Base-by-base conservation (phyloP, 257 asterid genomes). In the Verbena officinalis region DNA sequence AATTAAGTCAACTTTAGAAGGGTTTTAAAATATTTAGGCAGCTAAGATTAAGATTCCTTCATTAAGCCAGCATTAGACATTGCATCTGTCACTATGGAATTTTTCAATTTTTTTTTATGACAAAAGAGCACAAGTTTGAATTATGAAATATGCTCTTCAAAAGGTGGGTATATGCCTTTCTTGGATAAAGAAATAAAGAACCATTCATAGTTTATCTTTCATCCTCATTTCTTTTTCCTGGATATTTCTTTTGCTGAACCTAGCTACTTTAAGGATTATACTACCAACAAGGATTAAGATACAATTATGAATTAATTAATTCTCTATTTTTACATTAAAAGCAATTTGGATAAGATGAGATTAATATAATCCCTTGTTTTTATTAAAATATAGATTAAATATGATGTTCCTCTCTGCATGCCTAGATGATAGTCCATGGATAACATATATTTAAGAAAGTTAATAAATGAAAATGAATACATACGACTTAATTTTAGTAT, bases 131-230 rank as follows among this genome's bases (percentile, higher is more conserved):
- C 3, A 40, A 39, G 7, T 10, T 21, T 8, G 12, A 38, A 6
- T 4, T 12, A 23, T 60, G 52, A 62, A 45, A 53, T 24, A 55
- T 68, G 46, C 59, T 39, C 30, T 54, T 55, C 15, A 17, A 59
- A 36, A n/a, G n/a, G 24, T 17, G 48, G 55, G 62, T 16, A 67
- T 72, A 64, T 68, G 60, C 70, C n/a, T n/a, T 49, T 5, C 31
- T 58, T 71, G 48, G 34, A 58, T 22, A 50, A 67, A 39, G 65
- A 49, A 50, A 58, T 22, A 50, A 67, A 39, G 65, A 49, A 50
- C 14, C 49, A 17, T 17, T 10, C 4, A 50, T 31, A 38, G 6
- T 54, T 40, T 17, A 53, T 22, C 44, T 20, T 27, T 6, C 36
- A 30, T 61, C 19, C 7, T 9, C 10, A 12, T 38, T 30, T 55